A percentile compares a stretch with the other conserved stretches of the same genome.
phyloP scores from a whole-genome alignment of 2,329 filamentous ascomycete genomes.

The Ustilaginoidea virens region DNA sequence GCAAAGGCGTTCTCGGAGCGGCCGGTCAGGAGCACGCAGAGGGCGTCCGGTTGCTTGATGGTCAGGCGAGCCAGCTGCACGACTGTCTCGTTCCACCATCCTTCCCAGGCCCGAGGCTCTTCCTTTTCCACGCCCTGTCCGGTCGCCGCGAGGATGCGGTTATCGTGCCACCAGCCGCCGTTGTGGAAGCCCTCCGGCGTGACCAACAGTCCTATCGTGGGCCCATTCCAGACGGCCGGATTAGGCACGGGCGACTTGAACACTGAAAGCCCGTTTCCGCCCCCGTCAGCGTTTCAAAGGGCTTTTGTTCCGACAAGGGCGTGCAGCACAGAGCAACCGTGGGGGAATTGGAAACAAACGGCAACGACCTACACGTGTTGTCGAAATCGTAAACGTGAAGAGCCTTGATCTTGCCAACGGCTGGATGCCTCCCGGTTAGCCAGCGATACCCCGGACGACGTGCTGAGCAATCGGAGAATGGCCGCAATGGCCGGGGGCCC shows the following conservation, averaged over 20 bases:
- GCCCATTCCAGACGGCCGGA: conserved; percentile 67
- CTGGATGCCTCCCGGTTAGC: too few relatives aligned
- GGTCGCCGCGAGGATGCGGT: conserved; percentile 68
- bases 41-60: conserved; percentile 67
- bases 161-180: conserved; percentile 96
- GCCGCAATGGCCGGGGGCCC: background rate
- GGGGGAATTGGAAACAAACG: too few relatives aligned
- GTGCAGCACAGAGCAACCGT: too few relatives aligned
- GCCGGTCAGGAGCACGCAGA: conserved; percentile 79
- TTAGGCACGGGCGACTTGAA: conserved; percentile 89
- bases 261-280: too few relatives aligned
- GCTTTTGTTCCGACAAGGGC: too few relatives aligned
- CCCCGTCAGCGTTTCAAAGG: too few relatives aligned
- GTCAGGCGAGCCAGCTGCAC: conserved; percentile 66
- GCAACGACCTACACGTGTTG: conserved; percentile 59
- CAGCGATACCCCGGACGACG: too few relatives aligned
- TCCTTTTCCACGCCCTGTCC: conserved; percentile 71
- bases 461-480: too few relatives aligned
- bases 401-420: conserved; percentile 52
- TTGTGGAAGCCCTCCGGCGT: conserved; percentile 61
- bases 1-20: conserved; percentile 64
- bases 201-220: conserved; percentile 62
- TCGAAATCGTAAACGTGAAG: conserved; percentile 97
- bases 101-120: conserved; percentile 70
- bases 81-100: conserved; percentile 94